Base-by-base conservation (phyloP, 192 early-diverging fungal genomes). In the Linnemannia hyalina region DNA sequence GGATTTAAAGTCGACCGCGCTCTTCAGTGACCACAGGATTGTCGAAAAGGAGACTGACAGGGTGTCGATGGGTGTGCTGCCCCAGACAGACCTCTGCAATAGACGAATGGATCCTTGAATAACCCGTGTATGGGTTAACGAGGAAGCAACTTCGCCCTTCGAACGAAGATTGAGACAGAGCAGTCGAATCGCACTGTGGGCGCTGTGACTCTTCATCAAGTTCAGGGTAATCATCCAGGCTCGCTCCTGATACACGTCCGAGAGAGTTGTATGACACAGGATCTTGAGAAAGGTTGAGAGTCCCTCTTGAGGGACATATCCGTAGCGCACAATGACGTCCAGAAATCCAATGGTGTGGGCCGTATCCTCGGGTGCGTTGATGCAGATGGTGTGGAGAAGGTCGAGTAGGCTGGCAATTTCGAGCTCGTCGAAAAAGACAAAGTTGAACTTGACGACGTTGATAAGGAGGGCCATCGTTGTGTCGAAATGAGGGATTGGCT, bases 221-320 rank as follows among this genome's bases (percentile, higher is more conserved):
- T 95, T 94, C 35, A 88, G 83, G 78, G 94, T 92, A 68, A 94
- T 92, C 40, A 88, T 80, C 93, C 93, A 94, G 40, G 81, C 82
- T 73, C 72, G 82, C 41, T 88, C 87, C 74, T 70, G 78, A 78
- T 80, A 88, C 3, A n/a, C 68, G n/a, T 88, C 79, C 40, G 76
- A 81, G 8, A 88, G 74, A 70, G 68, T 84, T 13, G 90, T 85
- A 54, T 81, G 76, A 47, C 91, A 93, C 16, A 93, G 83, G 38
- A 93, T 89, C 49, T 91, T 88, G 49, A 92, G 75, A 77, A 91
- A 92, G 1, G 86, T 83, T 6, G 85, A 69, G 8, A 92, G 82
- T 3, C 90, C 89, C 6, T 85, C 75, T 10, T 84, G 73, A 13
- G 93, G 92, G 16, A 92, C 91, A 76, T 89, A 92, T 15, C 91